Evolutionary conservation across 768 basidiomycete genomes (phyloP).

Genomic region (Pluteus cervinus): DNA sequence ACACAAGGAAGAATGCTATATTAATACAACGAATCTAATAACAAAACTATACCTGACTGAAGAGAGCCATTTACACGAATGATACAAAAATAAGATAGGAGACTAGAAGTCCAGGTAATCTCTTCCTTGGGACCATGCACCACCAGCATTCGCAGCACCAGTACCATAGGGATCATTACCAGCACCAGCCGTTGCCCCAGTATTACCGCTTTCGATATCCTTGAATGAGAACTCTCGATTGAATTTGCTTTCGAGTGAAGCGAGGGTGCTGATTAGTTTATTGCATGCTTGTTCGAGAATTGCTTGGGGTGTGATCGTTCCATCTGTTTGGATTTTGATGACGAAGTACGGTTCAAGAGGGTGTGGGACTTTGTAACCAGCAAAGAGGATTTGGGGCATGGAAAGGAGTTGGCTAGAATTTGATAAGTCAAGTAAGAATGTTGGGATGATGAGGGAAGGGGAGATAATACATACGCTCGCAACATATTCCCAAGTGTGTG

Average conservation of each 20-base stretch:
- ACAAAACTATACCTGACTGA: background rate
- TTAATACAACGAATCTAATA: background rate
- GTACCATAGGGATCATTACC: constrained; percentile 41
- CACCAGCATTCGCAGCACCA: constrained; percentile 16
- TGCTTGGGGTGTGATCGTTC: constrained; percentile 72
- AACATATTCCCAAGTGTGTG: constrained; percentile 97
- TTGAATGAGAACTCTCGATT: constrained; percentile 79
- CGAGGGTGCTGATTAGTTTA: constrained; percentile 69
- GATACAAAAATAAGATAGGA: constrained; percentile 3
- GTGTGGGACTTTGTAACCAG: constrained; percentile 97
- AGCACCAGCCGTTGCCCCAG: constrained; percentile 13
- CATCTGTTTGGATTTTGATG: constrained; percentile 95
- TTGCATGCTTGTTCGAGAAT: constrained; percentile 81
- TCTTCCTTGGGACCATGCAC: constrained; percentile 39
- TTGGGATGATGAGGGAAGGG: constrained; percentile 1
- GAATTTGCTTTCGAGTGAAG: constrained; percentile 68
- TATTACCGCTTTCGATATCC: constrained; percentile 48
- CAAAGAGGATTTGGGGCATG: constrained; percentile 86
- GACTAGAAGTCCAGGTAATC: constrained; percentile 52
- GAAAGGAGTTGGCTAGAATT: constrained; percentile 75
- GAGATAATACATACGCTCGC: constrained; percentile 54
- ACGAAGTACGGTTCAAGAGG: constrained; percentile 92
- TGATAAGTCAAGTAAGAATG: constrained; percentile 3
- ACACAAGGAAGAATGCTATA: too few relatives aligned
- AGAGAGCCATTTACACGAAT: background rate